Conservation (phyloP, 2,329 filamentous ascomycete species). For the Ophiostoma ulmi region DNA sequence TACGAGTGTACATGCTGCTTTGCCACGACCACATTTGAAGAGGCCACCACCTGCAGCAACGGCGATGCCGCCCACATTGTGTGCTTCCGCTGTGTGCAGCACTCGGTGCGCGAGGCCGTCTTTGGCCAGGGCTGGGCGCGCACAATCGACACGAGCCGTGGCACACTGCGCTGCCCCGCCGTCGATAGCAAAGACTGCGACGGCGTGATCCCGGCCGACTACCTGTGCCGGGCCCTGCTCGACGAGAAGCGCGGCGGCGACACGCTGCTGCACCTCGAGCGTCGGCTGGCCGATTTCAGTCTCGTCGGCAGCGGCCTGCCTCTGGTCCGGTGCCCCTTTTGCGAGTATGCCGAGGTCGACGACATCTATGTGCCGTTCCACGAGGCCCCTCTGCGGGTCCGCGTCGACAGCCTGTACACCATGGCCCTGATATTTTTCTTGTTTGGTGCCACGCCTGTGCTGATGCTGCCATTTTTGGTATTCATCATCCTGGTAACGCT, state of each 20-base stretch:
- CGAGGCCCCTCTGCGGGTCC: constrained; percentile 53
- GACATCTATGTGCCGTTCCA: constrained; percentile 60
- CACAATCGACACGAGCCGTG: constrained; percentile 66
- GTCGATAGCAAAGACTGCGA: constrained; percentile 64
- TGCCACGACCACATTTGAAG: constrained; percentile 63
- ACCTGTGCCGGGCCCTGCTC: constrained; percentile 67
- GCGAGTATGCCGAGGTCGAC: constrained; percentile 84
- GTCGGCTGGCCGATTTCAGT: constrained; percentile 69
- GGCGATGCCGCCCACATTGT: constrained; percentile 60
- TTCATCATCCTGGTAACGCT: constrained; percentile 32
- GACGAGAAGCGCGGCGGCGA: constrained; percentile 65
- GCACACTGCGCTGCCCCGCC: constrained; percentile 78
- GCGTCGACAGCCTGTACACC: constrained; percentile 46
- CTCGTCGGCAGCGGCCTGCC: constrained; percentile 68
- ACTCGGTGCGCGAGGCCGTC: constrained; percentile 76
- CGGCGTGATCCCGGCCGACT: constrained; percentile 64
- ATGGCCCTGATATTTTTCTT: constrained; percentile 49
- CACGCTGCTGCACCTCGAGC: constrained; percentile 69
- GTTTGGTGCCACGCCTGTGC: constrained; percentile 51
- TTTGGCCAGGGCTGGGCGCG: constrained; percentile 90
- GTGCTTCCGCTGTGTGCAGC: constrained; percentile 76
- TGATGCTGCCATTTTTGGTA: constrained; percentile 49
- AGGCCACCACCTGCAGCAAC: constrained; percentile 65
- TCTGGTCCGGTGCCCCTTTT: constrained; percentile 82
- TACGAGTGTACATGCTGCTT: constrained; percentile 79